A percentile compares a stretch with the other conserved stretches of the same genome.
phyloP scores from a whole-genome alignment of 2,329 filamentous ascomycete genomes.

The Fusarium miscanthi region DNA sequence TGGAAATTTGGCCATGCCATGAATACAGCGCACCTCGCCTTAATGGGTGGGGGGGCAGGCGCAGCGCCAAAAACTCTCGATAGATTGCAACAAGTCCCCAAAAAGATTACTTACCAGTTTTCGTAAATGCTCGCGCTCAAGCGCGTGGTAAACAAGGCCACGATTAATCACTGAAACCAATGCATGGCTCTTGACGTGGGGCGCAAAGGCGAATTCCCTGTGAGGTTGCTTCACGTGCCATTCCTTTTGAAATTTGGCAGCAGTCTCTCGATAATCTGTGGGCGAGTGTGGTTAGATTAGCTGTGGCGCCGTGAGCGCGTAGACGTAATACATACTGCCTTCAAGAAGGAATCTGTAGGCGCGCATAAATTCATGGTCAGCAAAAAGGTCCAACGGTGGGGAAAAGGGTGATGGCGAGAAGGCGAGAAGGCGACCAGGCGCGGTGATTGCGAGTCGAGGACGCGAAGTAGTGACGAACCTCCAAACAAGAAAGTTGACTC shows the following conservation, averaged over 20 bases:
- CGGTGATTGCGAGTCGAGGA: constrained; percentile 35
- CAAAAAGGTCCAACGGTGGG: constrained; percentile 20
- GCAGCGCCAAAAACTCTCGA: constrained; percentile 20
- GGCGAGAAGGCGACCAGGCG: constrained; percentile 15
- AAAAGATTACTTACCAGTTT: constrained; percentile 58
- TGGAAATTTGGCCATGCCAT: constrained; percentile 32
- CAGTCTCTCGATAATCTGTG: constrained; percentile 74
- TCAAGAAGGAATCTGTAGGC: constrained; percentile 67
- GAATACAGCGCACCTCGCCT: constrained; percentile 24
- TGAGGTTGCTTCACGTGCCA: constrained; percentile 73
- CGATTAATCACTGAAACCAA: constrained; percentile 72
- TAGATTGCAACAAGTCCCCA: background rate
- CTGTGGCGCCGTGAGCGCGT: constrained; percentile 29
- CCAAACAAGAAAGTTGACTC: constrained; percentile 78
- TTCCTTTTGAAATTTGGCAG: constrained; percentile 75
- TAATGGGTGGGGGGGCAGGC: constrained; percentile 16
- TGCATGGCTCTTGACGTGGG: constrained; percentile 72
- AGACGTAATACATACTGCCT: constrained; percentile 65
- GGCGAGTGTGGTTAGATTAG: constrained; percentile 42
- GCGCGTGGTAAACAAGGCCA: constrained; percentile 69
- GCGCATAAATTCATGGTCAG: constrained; percentile 38
- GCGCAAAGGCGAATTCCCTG: constrained; percentile 71
- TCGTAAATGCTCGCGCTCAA: constrained; percentile 66
- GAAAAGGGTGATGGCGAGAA: constrained; percentile 16
- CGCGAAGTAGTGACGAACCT: constrained; percentile 64